Evolutionary conservation across 805 yeast species (phyloP).

Genomic region (Yarrowia sp.): DNA sequence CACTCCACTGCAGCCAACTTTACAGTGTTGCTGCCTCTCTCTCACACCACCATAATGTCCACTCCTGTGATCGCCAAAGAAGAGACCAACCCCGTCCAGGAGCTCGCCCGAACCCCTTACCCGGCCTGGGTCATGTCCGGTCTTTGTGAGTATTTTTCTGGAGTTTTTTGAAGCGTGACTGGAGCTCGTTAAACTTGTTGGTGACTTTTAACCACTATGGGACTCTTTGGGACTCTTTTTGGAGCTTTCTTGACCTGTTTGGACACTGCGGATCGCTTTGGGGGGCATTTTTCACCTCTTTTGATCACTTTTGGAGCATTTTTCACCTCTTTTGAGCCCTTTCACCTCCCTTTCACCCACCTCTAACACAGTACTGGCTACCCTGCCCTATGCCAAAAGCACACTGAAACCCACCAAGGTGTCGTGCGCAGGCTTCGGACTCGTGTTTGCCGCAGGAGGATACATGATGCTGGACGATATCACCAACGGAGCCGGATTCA

Average conservation of each 20-base stretch:
- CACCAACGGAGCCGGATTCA: slow-evolving; percentile 74
- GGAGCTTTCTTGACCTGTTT: too few species aligned
- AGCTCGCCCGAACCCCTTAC: slow-evolving; percentile 23
- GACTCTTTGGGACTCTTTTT: too few species aligned
- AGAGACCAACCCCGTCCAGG: slow-evolving; percentile 17
- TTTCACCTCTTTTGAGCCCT: neutral
- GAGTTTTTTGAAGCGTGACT: too few species aligned
- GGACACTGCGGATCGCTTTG: too few species aligned
- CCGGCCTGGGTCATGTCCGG: slow-evolving; percentile 26
- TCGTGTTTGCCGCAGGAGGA: slow-evolving; percentile 35
- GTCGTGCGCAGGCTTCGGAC: slow-evolving; percentile 30
- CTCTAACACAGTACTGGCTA: slow-evolving; percentile 12
- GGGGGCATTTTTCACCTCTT: too few species aligned
- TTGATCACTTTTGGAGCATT: too few species aligned
- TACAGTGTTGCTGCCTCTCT: neutral
- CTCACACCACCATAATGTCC: neutral
- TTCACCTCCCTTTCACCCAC: too few species aligned
- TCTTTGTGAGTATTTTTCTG: slow-evolving; percentile 22
- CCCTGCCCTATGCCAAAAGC: slow-evolving; percentile 1
- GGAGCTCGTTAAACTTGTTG: too few species aligned
- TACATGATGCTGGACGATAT: slow-evolving; percentile 69
- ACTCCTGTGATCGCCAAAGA: neutral
- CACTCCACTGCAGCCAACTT: neutral
- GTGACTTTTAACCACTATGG: too few species aligned
- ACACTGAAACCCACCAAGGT: slow-evolving; percentile 13